Percentiles rank a stretch among this genome's conserved stretches.
These are phyloP conservation scores for Heracleum sosnowskyi DNA, from an alignment of 129 eudicot genomes.

Conservation along the genomic window DNA sequence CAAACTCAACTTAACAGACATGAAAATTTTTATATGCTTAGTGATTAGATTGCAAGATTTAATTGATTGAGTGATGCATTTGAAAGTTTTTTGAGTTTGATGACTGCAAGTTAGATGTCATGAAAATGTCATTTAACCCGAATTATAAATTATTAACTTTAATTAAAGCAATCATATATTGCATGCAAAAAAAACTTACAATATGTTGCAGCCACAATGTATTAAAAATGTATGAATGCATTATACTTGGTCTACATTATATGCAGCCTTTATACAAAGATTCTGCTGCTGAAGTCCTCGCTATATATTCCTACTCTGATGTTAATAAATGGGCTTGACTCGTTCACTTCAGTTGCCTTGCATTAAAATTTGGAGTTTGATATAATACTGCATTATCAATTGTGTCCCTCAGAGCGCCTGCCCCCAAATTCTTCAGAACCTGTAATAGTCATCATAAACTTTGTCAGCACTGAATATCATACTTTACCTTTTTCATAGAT, in stretches of 20 bases:
- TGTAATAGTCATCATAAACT: constrained; percentile 17
- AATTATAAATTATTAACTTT: too few relatives aligned
- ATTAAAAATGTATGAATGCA: background rate
- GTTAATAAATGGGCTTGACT: background rate
- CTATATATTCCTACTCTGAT: background rate
- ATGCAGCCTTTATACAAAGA: background rate
- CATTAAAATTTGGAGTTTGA: constrained; percentile 19
- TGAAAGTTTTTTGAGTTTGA: too few relatives aligned
- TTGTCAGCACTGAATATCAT: background rate
- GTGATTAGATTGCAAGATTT: too few relatives aligned
- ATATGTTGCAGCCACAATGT: background rate
- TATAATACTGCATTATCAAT: constrained; percentile 49
- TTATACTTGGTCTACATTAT: background rate
- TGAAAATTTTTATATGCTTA: too few relatives aligned
- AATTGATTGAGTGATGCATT: too few relatives aligned
- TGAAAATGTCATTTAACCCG: too few relatives aligned
- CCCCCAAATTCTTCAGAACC: constrained; percentile 72
- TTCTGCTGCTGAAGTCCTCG: background rate
- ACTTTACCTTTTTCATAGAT: background rate
- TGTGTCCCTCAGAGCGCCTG: constrained; percentile 47
- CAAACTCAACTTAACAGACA: too few relatives aligned
- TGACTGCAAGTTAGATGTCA: too few relatives aligned
- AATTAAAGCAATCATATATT: too few relatives aligned
- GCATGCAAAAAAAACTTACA: too few relatives aligned
- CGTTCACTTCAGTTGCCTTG: background rate